Evolutionary conservation across 2,329 filamentous ascomycete genomes (phyloP).

Genomic region (Cordyceps fumosorosea): DNA sequence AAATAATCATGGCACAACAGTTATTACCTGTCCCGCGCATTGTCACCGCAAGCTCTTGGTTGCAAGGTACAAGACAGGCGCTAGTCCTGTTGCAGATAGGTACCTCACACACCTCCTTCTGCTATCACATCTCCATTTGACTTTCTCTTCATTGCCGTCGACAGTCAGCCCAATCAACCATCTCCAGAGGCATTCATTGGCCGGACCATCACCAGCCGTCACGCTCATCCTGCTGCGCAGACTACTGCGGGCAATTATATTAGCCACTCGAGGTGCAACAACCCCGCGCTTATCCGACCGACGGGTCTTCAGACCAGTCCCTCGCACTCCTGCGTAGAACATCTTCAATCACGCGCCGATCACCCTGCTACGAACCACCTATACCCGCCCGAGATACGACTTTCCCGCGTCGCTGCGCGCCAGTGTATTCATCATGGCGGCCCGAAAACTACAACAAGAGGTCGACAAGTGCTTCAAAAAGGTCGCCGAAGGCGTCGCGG

Average conservation of each 20-base stretch:
- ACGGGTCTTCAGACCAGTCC: not conserved
- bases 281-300: not conserved
- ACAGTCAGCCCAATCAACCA: slow-evolving; percentile 6
- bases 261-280: slow-evolving; percentile 7
- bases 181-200: not conserved
- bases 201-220: not conserved
- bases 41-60: not conserved
- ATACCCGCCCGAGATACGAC: not conserved
- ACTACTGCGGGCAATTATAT: not conserved
- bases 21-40: not conserved
- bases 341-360: not conserved
- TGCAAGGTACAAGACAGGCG: not conserved
- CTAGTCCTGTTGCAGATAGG: slow-evolving; percentile 9
- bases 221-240: slow-evolving; percentile 7
- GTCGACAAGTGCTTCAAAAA: slow-evolving; percentile 99
- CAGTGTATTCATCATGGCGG: slow-evolving; percentile 63
- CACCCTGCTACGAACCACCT: slow-evolving; percentile 2
- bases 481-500: slow-evolving; percentile 83
- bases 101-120: slow-evolving; percentile 3
- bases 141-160: slow-evolving; percentile 3
- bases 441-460: slow-evolving; percentile 93
- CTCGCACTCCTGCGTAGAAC: slow-evolving; percentile 4
- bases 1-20: not conserved
- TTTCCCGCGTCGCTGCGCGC: not conserved
- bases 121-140: slow-evolving; percentile 6